Percentiles rank a stretch among this genome's conserved stretches.
phyloP scores from a whole-genome alignment of 2,329 filamentous ascomycete species.

The Cladophialophora immunda region DNA sequence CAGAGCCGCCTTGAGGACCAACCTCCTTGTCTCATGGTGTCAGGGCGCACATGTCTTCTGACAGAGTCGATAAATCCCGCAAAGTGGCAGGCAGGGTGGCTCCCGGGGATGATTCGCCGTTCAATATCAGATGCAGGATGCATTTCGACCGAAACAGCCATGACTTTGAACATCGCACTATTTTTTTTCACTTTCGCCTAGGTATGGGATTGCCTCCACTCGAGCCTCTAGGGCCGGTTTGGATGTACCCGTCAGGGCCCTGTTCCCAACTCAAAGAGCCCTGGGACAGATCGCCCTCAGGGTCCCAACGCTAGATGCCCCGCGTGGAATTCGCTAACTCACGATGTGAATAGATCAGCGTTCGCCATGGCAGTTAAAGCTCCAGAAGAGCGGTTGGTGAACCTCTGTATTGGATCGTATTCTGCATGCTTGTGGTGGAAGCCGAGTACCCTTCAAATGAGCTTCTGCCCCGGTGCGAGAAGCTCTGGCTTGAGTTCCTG shows the following conservation, averaged over 20 bases:
- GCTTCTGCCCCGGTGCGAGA: background rate
- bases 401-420: background rate
- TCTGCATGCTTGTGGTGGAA: background rate
- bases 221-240: background rate
- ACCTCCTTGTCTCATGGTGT: background rate
- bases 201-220: background rate
- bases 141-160: background rate
- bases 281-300: background rate
- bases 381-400: background rate
- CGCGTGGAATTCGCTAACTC: background rate
- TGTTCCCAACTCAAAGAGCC: background rate
- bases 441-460: background rate
- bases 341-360: background rate
- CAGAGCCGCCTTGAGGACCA: background rate
- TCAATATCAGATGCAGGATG: background rate
- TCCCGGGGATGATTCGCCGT: background rate
- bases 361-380: background rate
- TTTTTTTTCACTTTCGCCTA: conserved; percentile 1
- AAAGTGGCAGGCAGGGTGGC: background rate
- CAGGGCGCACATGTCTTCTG: too few species aligned
- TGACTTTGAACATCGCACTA: background rate
- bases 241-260: background rate
- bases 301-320: background rate
- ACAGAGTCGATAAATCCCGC: too few species aligned
- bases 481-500: background rate